These are phyloP conservation scores for Calonectria pteridis DNA, from an alignment of 2,329 filamentous ascomycete genomes.

Conservation along the genomic window DNA sequence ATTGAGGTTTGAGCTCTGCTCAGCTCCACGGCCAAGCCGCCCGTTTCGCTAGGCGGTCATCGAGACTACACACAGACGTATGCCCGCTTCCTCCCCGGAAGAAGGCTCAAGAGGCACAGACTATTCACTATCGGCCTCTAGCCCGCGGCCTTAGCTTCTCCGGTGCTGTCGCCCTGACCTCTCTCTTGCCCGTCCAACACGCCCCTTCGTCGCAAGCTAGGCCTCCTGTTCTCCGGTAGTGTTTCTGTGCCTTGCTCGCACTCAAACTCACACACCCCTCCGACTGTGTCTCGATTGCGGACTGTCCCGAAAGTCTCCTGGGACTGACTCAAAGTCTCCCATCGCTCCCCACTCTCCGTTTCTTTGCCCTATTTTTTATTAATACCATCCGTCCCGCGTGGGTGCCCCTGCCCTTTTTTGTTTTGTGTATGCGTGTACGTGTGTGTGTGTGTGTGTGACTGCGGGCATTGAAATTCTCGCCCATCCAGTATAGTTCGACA, in stretches of 20 bases:
- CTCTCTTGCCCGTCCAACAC: neutral
- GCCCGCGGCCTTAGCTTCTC: neutral
- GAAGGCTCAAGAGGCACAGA: neutral
- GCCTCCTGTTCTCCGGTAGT: neutral
- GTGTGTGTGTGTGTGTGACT: neutral
- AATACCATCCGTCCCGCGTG: slow-evolving; percentile 11
- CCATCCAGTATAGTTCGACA: neutral
- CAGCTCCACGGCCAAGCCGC: neutral
- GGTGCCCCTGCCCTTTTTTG: neutral
- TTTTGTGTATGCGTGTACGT: too few relatives aligned
- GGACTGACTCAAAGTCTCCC: slow-evolving; percentile 12
- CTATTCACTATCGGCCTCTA: neutral
- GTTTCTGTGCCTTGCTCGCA: neutral
- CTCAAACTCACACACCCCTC: slow-evolving; percentile 12
- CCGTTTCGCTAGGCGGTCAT: slow-evolving; percentile 7
- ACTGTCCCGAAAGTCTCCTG: slow-evolving; percentile 3
- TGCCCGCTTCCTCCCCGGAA: neutral
- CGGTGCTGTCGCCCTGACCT: slow-evolving; percentile 1
- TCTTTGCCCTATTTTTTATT: slow-evolving; percentile 9
- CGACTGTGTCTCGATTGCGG: slow-evolving; percentile 3
- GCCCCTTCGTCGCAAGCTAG: neutral
- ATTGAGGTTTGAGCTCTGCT: neutral
- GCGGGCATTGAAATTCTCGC: neutral
- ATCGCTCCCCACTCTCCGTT: slow-evolving; percentile 7
- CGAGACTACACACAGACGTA: slow-evolving; percentile 17